Base-by-base conservation (phyloP, 169 alveolate species). In the Plasmodium sp. region DNA sequence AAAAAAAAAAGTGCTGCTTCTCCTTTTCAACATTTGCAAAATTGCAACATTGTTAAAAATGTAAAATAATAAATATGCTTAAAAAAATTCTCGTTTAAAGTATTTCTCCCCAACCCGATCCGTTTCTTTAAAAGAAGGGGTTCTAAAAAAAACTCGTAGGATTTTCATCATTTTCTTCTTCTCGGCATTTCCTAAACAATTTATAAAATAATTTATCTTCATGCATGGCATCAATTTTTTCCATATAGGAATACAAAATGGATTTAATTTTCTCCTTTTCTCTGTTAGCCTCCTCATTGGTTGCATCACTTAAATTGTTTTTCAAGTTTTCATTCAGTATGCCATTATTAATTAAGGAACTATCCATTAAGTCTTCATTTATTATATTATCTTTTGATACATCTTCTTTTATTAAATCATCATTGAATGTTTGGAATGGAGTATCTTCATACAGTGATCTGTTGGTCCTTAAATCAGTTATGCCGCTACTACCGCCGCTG, bases 131-230 rank as follows among this genome's bases (percentile, higher is more conserved):
- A 41, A 41, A n/a, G n/a, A n/a, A 80, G 45, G 33, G 48, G 27
- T 36, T 80, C 73, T 80, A 80, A 80, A 80, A 80, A 41, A 5
- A 43, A 6, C 84, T 31, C 58, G 45, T 80, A 41, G 77, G 2
- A 31, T 43, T 80, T 45, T 80, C 84, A 43, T 80, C 51, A 80
- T 80, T 80, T 80, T 80, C 84, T 80, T 80, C 84, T n/a, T 80
- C 84, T 80, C 84, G 27, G 33, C 84, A 80, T 80, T 80, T 80
- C 22, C 84, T 80, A 16, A 43, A n/a, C 14, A 80, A 62, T 43
- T 80, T 80, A 43, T 80, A 43, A 34, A 1, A 43, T 6, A 45
- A 80, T 80, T 43, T 80, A 80, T 80, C 51, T 80, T 80, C 74
- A 39, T 80, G 16, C 71, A 9, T 51, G 27, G 72, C 9, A 43